phyloP scores from a whole-genome alignment of 2,329 filamentous ascomycete species.

The Colletotrichum chrysophilum region DNA sequence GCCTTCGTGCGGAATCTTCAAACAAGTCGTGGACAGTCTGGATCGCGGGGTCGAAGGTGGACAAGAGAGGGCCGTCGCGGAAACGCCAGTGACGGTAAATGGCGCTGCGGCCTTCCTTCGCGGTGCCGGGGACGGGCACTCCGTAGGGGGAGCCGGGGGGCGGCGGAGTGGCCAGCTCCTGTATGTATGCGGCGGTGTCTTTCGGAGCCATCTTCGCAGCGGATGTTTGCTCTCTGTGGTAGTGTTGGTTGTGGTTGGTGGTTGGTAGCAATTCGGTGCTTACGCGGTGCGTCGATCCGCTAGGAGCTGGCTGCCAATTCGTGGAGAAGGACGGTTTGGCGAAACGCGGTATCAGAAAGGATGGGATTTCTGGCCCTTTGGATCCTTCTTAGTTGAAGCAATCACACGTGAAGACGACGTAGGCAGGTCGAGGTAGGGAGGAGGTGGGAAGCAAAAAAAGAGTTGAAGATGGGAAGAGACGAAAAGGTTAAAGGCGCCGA shows the following conservation, averaged over 20 bases:
- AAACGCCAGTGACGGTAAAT: conserved; percentile 87
- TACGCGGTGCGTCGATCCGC: neutral
- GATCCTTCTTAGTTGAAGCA: neutral
- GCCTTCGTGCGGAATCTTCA: conserved; percentile 67
- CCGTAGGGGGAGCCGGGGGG: conserved; percentile 80
- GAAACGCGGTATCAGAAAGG: neutral
- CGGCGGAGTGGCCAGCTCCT: conserved; percentile 64
- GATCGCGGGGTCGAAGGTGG: conserved; percentile 73
- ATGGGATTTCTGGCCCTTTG: neutral
- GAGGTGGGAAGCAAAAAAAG: neutral
- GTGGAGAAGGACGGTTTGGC: neutral
- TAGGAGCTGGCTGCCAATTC: neutral
- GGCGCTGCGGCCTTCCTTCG: conserved; percentile 72
- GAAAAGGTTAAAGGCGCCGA: neutral
- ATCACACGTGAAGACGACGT: neutral
- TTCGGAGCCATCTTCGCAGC: conserved; percentile 33
- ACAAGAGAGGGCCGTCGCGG: conserved; percentile 72
- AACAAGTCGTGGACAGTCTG: conserved; percentile 83
- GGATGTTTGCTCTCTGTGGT: neutral
- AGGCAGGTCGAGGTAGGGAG: neutral
- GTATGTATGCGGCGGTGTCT: conserved; percentile 44
- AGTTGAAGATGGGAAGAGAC: neutral
- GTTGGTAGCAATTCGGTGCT: neutral
- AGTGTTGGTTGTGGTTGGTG: neutral
- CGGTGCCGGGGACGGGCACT: conserved; percentile 76